phyloP scores from a whole-genome alignment of 345 rosid genomes.

The Cardamine chenopodiifolia region DNA sequence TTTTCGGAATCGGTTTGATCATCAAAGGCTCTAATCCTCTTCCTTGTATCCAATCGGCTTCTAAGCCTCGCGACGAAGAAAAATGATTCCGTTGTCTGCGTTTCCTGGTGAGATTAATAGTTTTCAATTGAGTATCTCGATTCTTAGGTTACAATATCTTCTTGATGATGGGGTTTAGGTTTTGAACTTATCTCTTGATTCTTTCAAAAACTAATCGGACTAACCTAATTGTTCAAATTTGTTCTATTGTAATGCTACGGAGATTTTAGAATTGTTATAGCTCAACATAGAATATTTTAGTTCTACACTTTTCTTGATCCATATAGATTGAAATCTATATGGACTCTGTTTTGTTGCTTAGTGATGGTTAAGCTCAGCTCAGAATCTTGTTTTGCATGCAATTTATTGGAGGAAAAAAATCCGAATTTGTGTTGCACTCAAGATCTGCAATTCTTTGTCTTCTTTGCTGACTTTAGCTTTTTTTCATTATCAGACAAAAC shows the following conservation, averaged over 20 bases:
- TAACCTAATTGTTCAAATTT: neutral
- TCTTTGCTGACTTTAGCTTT: conserved; percentile 1
- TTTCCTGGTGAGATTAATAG: conserved; percentile 24
- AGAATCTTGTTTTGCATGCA: neutral
- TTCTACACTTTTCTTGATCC: neutral
- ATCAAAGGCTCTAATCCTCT: conserved; percentile 88
- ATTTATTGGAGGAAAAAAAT: neutral
- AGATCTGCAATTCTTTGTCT: neutral
- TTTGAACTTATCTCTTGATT: neutral
- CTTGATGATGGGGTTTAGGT: neutral
- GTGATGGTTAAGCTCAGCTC: neutral
- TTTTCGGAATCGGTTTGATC: conserved; percentile 86
- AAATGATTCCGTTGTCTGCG: conserved; percentile 15
- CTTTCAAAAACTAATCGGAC: neutral
- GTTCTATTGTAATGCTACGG: neutral
- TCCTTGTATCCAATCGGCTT: conserved; percentile 55
- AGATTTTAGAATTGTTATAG: conserved; percentile 6
- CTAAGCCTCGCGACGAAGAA: conserved; percentile 29
- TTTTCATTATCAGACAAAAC: neutral
- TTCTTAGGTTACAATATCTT: neutral
- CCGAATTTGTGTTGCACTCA: neutral
- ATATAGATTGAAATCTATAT: neutral
- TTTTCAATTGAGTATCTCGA: neutral
- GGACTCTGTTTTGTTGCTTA: conserved; percentile 4
- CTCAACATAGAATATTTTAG: neutral